phyloP scores from a whole-genome alignment of 345 rosid species.

The Arabis alpina region DNA sequence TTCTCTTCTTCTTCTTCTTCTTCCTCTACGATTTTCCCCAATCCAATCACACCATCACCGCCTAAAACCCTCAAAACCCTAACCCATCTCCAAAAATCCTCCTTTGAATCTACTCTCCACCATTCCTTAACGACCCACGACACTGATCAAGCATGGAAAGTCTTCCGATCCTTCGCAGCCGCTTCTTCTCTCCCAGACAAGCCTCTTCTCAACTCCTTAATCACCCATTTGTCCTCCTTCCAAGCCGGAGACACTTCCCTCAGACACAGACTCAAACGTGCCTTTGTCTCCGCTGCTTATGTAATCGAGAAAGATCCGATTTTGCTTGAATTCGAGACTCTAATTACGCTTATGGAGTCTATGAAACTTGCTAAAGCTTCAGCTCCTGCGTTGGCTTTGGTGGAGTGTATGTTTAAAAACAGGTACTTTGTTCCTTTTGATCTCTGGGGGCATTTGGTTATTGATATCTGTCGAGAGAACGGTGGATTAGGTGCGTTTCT shows the following conservation, averaged over 20 bases:
- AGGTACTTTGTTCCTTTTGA: conserved; percentile 78
- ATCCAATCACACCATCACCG: conserved; percentile 23
- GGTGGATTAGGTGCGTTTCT: conserved; percentile 54
- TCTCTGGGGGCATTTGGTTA: conserved; percentile 66
- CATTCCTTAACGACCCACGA: conserved; percentile 52
- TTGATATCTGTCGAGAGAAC: conserved; percentile 57
- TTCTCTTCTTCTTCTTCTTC: conserved; percentile 55
- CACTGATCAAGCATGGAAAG: conserved; percentile 79
- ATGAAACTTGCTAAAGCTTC: conserved; percentile 61
- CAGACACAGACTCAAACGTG: conserved; percentile 71
- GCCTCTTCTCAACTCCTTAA: conserved; percentile 67
- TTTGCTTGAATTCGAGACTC: conserved; percentile 58
- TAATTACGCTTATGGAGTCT: conserved; percentile 55
- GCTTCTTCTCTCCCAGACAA: conserved; percentile 57
- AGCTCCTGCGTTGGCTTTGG: conserved; percentile 73
- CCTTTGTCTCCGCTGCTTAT: conserved; percentile 79
- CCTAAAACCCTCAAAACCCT: conserved; percentile 43
- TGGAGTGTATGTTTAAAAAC: conserved; percentile 70
- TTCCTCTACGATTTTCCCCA: conserved; percentile 27
- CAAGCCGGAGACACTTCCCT: conserved; percentile 40
- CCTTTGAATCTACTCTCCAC: conserved; percentile 58
- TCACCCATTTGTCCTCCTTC: conserved; percentile 55
- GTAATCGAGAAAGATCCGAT: conserved; percentile 64
- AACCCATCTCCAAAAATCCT: conserved; percentile 47
- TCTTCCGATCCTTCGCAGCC: conserved; percentile 65